These are phyloP conservation scores for Neopestalotiopsis clavispora DNA, from an alignment of 2,329 filamentous ascomycete genomes.

Conservation along the genomic window DNA sequence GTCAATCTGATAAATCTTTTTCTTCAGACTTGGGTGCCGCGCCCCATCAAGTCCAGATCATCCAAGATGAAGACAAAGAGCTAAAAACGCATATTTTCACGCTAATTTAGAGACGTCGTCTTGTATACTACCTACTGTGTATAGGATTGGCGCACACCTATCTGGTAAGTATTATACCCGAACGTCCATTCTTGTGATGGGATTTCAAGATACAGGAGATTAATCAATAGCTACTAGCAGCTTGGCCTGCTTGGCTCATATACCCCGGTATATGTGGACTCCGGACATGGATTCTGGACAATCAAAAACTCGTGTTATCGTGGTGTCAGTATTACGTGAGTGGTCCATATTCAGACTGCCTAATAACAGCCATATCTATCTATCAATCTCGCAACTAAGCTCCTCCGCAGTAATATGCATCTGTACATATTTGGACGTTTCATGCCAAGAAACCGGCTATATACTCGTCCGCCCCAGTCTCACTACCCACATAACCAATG, in stretches of 20 bases:
- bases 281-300: background rate
- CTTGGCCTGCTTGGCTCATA: background rate
- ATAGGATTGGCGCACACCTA: too few species aligned
- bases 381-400: background rate
- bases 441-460: constrained; percentile 1
- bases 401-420: background rate
- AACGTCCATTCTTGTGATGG: too few species aligned
- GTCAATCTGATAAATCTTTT: too few species aligned
- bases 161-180: too few species aligned
- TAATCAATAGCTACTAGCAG: background rate
- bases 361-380: background rate
- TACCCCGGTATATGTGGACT: background rate
- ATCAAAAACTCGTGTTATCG: background rate
- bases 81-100: too few species aligned
- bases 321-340: background rate
- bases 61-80: too few species aligned
- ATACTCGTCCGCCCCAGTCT: constrained; percentile 34
- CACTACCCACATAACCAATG: constrained; percentile 39
- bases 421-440: background rate
- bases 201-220: too few species aligned
- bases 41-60: too few species aligned
- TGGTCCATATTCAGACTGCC: background rate
- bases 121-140: too few species aligned
- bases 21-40: too few species aligned
- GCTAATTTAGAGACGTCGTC: too few species aligned